phyloP scores from a whole-genome alignment of 345 rosid species.

The Carallia pectinifolia region DNA sequence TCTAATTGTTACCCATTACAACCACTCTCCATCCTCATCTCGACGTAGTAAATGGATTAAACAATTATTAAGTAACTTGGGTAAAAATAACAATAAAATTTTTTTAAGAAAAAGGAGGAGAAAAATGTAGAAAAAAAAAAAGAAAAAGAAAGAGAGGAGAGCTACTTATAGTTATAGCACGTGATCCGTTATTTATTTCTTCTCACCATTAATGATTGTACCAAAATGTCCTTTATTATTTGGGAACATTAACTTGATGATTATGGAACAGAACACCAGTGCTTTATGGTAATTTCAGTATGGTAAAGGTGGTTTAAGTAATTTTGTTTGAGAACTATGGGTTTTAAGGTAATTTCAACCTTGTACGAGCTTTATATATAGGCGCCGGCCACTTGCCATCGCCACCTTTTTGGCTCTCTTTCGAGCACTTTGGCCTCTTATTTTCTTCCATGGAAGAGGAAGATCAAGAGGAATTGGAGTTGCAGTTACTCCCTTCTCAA shows the following conservation, averaged over 20 bases:
- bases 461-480: conserved; percentile 69
- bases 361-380: conserved; percentile 28
- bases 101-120: neutral
- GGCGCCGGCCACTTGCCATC: conserved; percentile 24
- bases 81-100: neutral
- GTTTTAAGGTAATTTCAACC: conserved; percentile 29
- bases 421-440: neutral
- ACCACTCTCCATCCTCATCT: conserved; percentile 26
- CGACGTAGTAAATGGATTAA: conserved; percentile 1
- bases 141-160: neutral
- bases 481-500: conserved; percentile 79
- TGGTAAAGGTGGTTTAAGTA: conserved; percentile 9
- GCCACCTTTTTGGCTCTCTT: conserved; percentile 5
- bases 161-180: conserved; percentile 38
- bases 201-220: conserved; percentile 1
- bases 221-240: conserved; percentile 23
- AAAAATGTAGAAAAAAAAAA: conserved; percentile 14
- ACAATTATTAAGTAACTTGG: neutral
- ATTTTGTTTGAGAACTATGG: conserved; percentile 36
- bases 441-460: conserved; percentile 45
- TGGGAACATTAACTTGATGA: no score
- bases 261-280: neutral
- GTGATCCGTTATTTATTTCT: conserved; percentile 59
- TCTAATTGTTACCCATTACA: conserved; percentile 56
- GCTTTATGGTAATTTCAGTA: conserved; percentile 9